Evolutionary conservation across 805 yeast genomes (phyloP).

Genomic region (Isabelozyma gotoi): DNA sequence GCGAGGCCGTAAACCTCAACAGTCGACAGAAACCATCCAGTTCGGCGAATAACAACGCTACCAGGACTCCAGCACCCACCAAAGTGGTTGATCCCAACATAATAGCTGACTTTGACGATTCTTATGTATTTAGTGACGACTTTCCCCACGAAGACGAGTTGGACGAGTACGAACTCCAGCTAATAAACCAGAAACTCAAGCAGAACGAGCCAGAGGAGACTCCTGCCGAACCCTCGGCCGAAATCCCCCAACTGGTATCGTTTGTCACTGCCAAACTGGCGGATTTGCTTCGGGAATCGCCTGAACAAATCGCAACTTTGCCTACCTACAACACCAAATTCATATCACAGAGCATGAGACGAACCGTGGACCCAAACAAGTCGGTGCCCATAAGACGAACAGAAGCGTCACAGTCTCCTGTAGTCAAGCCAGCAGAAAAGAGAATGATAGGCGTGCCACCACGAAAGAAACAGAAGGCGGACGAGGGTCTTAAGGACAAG

Average conservation of each 20-base stretch:
- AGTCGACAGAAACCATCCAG: background rate
- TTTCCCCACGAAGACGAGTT: conserved; percentile 22
- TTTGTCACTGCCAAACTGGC: conserved; percentile 71
- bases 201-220: conserved; percentile 1
- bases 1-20: background rate
- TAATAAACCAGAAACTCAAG: conserved; percentile 14
- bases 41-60: conserved; percentile 8
- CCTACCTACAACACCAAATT: conserved; percentile 54
- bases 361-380: conserved; percentile 64
- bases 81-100: background rate
- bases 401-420: conserved; percentile 8
- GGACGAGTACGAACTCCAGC: conserved; percentile 24
- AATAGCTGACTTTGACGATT: conserved; percentile 38
- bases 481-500: background rate
- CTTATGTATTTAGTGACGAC: conserved; percentile 42
- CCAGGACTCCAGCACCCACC: background rate
- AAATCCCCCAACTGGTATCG: conserved; percentile 18
- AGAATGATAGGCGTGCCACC: conserved; percentile 37
- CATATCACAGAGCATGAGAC: conserved; percentile 50
- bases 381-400: conserved; percentile 61
- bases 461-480: background rate
- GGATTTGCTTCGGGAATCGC: conserved; percentile 46
- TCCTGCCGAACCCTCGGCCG: conserved; percentile 5
- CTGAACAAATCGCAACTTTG: conserved; percentile 46
- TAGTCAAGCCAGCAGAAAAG: conserved; percentile 11